These are phyloP conservation scores for Pneumocystis carinii DNA, from an alignment of 1,139 yeast genomes.

Conservation along the genomic window DNA sequence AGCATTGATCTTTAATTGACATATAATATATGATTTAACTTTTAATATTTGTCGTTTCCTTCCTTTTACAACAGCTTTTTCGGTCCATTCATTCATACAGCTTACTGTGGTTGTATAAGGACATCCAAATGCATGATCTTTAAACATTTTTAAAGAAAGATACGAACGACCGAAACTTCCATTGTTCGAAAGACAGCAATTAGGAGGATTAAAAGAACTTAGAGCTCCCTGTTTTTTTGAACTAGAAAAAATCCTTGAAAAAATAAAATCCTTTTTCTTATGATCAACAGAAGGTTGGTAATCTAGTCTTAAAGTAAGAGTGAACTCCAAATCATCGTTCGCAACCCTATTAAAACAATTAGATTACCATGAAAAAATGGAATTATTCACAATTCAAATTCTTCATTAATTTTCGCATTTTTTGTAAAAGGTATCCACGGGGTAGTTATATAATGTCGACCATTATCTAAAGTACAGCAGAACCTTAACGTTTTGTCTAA, in stretches of 20 bases:
- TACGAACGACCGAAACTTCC: constrained; percentile 10
- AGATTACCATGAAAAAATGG: background rate
- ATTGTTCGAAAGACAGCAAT: constrained; percentile 8
- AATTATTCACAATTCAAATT: constrained; percentile 45
- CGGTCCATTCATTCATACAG: constrained; percentile 16
- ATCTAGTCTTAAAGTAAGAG: constrained; percentile 53
- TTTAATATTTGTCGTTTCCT: constrained; percentile 1
- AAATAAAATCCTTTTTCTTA: background rate
- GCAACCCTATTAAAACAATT: constrained; percentile 29
- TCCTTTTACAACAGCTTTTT: constrained; percentile 9
- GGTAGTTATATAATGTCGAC: constrained; percentile 72
- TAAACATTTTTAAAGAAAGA: constrained; percentile 7
- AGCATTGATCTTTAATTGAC: constrained; percentile 8
- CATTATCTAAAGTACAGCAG: constrained; percentile 56
- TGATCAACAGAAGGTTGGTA: background rate
- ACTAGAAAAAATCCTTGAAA: constrained; percentile 7
- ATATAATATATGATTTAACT: constrained; percentile 10
- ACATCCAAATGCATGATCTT: constrained; percentile 9
- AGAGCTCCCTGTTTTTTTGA: constrained; percentile 2
- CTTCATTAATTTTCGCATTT: constrained; percentile 48
- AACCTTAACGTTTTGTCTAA: constrained; percentile 7
- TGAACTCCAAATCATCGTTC: constrained; percentile 47
- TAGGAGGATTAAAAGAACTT: background rate
- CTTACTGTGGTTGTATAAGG: constrained; percentile 9
- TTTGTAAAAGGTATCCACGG: constrained; percentile 39